Percentiles rank a stretch among this genome's conserved stretches.
Conservation (phyloP, 768 basidiomycete genomes). For the Cyclocybe cylindracea region DNA sequence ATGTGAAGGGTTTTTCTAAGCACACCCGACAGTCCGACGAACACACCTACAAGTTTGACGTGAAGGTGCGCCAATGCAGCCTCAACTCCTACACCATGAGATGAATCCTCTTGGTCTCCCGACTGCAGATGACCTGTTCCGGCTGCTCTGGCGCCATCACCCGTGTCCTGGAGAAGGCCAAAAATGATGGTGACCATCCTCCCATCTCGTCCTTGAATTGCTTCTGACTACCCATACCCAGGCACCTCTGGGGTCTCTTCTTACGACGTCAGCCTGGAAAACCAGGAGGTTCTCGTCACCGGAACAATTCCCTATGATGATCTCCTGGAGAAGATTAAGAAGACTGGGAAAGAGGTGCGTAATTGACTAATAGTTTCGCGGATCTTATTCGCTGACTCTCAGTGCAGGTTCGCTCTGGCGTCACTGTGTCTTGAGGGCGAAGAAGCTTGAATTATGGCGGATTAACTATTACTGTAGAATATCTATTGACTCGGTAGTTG, state of each 20-base stretch:
- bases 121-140: conserved; percentile 74
- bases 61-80: conserved; percentile 58
- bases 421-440: conserved; percentile 28
- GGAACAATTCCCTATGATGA: conserved; percentile 62
- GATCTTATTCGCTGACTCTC: background rate
- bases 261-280: conserved; percentile 65
- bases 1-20: background rate
- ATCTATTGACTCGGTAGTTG: background rate
- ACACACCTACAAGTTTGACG: conserved; percentile 77
- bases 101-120: background rate
- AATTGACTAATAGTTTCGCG: background rate
- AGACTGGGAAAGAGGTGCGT: conserved; percentile 88
- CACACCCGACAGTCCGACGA: conserved; percentile 15
- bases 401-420: conserved; percentile 43
- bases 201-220: background rate
- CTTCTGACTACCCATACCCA: conserved; percentile 1
- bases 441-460: too few relatives aligned
- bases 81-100: background rate
- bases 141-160: conserved; percentile 86
- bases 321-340: conserved; percentile 74
- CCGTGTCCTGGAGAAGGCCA: conserved; percentile 71
- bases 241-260: conserved; percentile 47
- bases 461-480: conserved; percentile 16
- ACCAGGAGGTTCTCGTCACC: conserved; percentile 72
- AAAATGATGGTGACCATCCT: conserved; percentile 38